Evolutionary conservation across 1,139 yeast species (phyloP), one percentile per base, ranked within the genome.

Genomic region (Candida neerlandica): DNA sequence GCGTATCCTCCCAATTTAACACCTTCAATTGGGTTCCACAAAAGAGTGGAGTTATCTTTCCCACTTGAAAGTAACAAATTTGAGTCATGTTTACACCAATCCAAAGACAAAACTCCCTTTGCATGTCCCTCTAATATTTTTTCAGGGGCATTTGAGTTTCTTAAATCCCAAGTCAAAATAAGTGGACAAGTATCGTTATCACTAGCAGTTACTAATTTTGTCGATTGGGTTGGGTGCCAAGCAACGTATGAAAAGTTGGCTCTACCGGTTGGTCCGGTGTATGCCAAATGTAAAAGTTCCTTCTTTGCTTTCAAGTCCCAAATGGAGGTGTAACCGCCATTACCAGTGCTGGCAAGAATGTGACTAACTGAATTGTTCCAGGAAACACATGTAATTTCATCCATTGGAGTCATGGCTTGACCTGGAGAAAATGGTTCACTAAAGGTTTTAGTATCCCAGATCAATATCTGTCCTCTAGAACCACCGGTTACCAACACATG

Each of bases 241-340:
- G 75, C 85, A 43, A 82, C 94, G 59, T 75, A 82, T n/a, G 85
- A 85, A 60, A 85, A 77, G 60, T 76, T 84, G 34, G 86, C 84
- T 64, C 81, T 80, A 41, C 79, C 84, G 59, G 66, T 58, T 11
- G 80, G 70, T 10, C 85, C 83, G 33, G 79, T 73, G 62, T 85
- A 85, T 33, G 84, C 80, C 62, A 94, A 77, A 67, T 90, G 97
- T 55, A 94, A 75, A 33, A 92, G 96, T 67, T 94, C 98, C 62
- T 89, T 82, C 66, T 86, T 86, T 43, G 90, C 83, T 63, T 88
- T 88, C 60, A 94, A 75, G 69, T 95, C 99, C 97, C 97, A 94
- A 54, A 95, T 86, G 0, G 97, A 86, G 5, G 97, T 85, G 66
- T 83, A 87, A 15, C 96, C 96, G 26, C 88, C 81, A 58, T 80